Base-by-base conservation (phyloP, 202 grass and related monocot species). In the Panicum virgatum region DNA sequence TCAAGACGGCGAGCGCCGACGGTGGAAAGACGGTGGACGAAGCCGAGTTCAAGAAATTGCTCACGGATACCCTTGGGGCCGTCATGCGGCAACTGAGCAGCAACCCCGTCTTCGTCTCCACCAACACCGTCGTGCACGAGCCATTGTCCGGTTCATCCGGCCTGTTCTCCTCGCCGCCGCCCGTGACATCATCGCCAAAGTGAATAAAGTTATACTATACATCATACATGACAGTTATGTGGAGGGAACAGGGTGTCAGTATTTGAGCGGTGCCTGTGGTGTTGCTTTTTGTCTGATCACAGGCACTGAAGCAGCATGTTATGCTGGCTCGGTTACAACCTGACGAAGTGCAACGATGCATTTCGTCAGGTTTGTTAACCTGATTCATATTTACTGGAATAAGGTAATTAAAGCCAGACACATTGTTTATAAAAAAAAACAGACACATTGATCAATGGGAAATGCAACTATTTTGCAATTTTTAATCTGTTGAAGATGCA, bases 101-200 rank as follows among this genome's bases (percentile, higher is more conserved):
- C 6, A 77, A 76, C 22, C 88, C 94, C 0, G 30, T 97, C 29
- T 94, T 90, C 85, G 23, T 97, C 66, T 92, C 86, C 37, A 92
- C 86, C 60, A 87, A 85, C 78, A 83, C 88, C 14, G 84, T 97
- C 23, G 85, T 94, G 60, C 89, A 97, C 26, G 94, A 97, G 74
- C 69, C 91, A 3, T 64, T 94, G 27, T 86, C 77, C 37, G 40
- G 22, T 63, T 64, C 89, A 74, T 78, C 91, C 20, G 16, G 66
- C 44, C 15, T 85, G 18, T 57, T 85, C 58, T 53, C 85, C 12
- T n/a, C 63, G 43, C 44, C 34, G 10, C 53, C 10, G 11, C 57
- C 4, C 10, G 57, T 61, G 80, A 40, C 50, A 66, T n/a, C 66
- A 1, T 45, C 66, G 30, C 52, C 62, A 23, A n/a, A 80, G 51